These are phyloP conservation scores for Ganoderma lucidum DNA, from an alignment of 1,284 basidiomycete species.

Conservation along the genomic window DNA sequence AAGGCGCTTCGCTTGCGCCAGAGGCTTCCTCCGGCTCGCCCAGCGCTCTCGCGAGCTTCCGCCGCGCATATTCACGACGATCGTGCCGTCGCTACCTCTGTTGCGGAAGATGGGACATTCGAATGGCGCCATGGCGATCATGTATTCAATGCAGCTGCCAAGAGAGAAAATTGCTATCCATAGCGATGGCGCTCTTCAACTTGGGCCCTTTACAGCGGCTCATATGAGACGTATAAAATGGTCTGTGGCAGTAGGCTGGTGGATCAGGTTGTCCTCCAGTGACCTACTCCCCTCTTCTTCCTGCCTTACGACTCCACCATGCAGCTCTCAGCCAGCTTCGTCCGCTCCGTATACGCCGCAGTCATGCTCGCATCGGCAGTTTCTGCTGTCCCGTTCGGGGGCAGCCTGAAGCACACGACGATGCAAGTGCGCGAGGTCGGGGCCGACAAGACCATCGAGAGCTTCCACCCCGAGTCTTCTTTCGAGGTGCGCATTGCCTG, in stretches of 20 bases:
- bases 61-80: background rate
- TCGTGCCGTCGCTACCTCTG: background rate
- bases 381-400: constrained; percentile 45
- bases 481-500: constrained; percentile 45
- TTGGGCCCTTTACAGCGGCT: background rate
- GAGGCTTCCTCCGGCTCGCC: background rate
- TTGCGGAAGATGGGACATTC: background rate
- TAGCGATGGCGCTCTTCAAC: background rate
- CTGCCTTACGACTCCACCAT: constrained; percentile 2
- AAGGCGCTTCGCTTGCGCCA: background rate
- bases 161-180: background rate
- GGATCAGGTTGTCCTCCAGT: background rate
- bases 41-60: background rate
- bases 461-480: constrained; percentile 52
- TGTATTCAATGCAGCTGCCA: background rate
- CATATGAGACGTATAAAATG: background rate
- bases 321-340: constrained; percentile 27
- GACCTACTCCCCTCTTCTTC: background rate
- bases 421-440: constrained; percentile 47
- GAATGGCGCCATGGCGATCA: background rate
- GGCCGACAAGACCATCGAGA: constrained; percentile 46
- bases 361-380: constrained; percentile 37
- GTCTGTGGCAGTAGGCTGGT: background rate
- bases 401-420: constrained; percentile 48
- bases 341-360: constrained; percentile 37